These are phyloP conservation scores for Rhizomucor pusillus DNA, from an alignment of 371 early-diverging fungal species.

Conservation along the genomic window DNA sequence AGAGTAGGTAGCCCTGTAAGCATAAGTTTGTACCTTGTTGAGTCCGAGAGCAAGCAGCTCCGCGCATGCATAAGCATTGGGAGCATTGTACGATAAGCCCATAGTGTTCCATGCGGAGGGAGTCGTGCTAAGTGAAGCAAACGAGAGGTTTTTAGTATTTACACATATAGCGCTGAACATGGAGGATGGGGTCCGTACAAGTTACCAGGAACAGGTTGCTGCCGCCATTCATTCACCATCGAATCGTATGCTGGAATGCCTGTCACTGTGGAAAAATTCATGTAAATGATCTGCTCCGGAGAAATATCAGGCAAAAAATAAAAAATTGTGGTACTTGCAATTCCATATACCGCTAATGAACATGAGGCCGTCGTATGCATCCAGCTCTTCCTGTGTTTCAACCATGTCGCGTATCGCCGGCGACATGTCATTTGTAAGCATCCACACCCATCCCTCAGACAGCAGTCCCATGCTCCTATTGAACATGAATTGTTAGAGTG, in stretches of 20 bases:
- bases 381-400: conserved; percentile 17
- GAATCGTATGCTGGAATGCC: conserved; percentile 33
- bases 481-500: background rate
- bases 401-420: conserved; percentile 20
- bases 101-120: conserved; percentile 24
- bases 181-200: conserved; percentile 15
- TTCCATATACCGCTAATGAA: conserved; percentile 45
- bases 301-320: background rate
- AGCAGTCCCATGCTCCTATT: conserved; percentile 31
- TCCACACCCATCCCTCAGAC: conserved; percentile 43
- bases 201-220: conserved; percentile 21
- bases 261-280: conserved; percentile 20
- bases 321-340: conserved; percentile 22
- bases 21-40: conserved; percentile 20
- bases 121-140: conserved; percentile 14
- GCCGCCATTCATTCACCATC: conserved; percentile 24
- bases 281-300: background rate
- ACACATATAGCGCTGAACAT: too few species aligned
- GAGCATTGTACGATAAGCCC: conserved; percentile 37
- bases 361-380: conserved; percentile 40
- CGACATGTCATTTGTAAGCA: conserved; percentile 35
- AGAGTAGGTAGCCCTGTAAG: too few species aligned
- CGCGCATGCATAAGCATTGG: conserved; percentile 38
- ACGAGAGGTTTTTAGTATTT: too few species aligned
- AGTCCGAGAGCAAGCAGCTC: conserved; percentile 38